Evolutionary conservation across 2,329 filamentous ascomycete species (phyloP).

Genomic region (Phyllosticta citrichinensis): DNA sequence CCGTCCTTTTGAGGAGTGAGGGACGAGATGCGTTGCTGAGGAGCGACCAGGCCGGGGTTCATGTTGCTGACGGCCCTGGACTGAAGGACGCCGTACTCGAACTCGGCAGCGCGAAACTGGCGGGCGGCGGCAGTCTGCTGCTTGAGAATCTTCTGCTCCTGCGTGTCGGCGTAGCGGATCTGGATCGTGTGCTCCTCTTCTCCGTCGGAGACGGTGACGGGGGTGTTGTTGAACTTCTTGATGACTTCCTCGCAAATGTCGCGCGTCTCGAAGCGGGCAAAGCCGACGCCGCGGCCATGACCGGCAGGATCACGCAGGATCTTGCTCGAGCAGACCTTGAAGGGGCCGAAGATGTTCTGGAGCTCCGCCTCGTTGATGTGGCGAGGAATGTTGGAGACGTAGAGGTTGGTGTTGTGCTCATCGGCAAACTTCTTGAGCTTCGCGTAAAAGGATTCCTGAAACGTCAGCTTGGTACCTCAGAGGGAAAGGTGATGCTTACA

Average conservation of each 20-base stretch:
- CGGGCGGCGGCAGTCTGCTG: conserved; percentile 90
- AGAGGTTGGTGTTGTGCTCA: conserved; percentile 82
- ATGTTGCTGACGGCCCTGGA: conserved; percentile 1
- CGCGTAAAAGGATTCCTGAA: conserved; percentile 85
- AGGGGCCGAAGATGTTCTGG: conserved; percentile 67
- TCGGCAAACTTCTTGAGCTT: conserved; percentile 95
- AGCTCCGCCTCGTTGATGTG: conserved; percentile 81
- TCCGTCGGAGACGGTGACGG: conserved; percentile 46
- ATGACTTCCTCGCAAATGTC: conserved; percentile 88
- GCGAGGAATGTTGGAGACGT: conserved; percentile 94
- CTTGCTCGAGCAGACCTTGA: conserved; percentile 83
- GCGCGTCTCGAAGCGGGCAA: conserved; percentile 85
- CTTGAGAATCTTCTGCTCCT: conserved; percentile 93
- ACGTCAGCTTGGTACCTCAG: conserved; percentile 14
- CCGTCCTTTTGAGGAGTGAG: conserved; percentile 24
- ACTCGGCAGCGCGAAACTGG: conserved; percentile 92
- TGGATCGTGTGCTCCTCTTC: conserved; percentile 76
- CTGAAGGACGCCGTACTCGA: conserved; percentile 39
- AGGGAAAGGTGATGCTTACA: conserved; percentile 42
- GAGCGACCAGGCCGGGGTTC: conserved; percentile 16
- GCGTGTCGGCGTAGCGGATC: conserved; percentile 93
- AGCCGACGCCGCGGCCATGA: conserved; percentile 92
- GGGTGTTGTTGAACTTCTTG: conserved; percentile 67
- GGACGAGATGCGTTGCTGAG: conserved; percentile 23
- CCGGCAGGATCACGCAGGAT: conserved; percentile 88